These are phyloP conservation scores for Colletotrichum sp. DNA, from an alignment of 2,329 filamentous ascomycete genomes.

Conservation along the genomic window DNA sequence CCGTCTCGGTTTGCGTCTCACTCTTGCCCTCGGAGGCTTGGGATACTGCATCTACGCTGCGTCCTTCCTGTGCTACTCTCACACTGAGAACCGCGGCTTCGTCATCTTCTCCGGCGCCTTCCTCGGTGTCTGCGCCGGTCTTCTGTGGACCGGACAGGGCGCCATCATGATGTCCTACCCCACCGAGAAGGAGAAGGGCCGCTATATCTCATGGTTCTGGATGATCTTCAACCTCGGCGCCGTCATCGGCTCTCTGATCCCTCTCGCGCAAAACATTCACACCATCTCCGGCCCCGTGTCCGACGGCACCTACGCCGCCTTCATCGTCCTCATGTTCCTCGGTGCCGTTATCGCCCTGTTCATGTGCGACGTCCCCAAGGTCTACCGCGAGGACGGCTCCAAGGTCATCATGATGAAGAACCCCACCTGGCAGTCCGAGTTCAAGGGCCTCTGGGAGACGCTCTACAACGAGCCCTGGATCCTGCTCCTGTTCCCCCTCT, in stretches of 20 bases:
- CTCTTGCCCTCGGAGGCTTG: constrained; percentile 74
- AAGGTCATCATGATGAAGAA: constrained; percentile 89
- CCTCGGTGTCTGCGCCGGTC: constrained; percentile 78
- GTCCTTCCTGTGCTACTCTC: constrained; percentile 73
- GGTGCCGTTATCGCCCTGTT: constrained; percentile 74
- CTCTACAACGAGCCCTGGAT: constrained; percentile 75
- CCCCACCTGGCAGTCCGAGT: constrained; percentile 82
- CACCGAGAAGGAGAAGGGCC: constrained; percentile 79
- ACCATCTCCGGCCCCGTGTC: constrained; percentile 56
- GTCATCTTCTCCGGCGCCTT: constrained; percentile 78
- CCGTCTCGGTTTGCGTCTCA: constrained; percentile 71
- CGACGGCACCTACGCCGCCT: constrained; percentile 87
- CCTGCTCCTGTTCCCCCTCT: constrained; percentile 80
- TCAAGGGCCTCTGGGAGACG: constrained; percentile 77
- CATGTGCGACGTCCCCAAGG: constrained; percentile 73
- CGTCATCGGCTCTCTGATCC: constrained; percentile 82
- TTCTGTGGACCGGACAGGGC: constrained; percentile 84
- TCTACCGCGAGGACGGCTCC: constrained; percentile 79
- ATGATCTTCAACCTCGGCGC: constrained; percentile 93
- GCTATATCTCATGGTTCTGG: constrained; percentile 92
- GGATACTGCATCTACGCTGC: constrained; percentile 80
- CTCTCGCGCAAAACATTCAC: constrained; percentile 75
- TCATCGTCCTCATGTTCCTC: constrained; percentile 80
- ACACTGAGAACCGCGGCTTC: constrained; percentile 71
- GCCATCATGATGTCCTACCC: constrained; percentile 93